Evolutionary conservation across 2,329 filamentous ascomycete genomes (phyloP).

Genomic region (Fusarium protoensiforme): DNA sequence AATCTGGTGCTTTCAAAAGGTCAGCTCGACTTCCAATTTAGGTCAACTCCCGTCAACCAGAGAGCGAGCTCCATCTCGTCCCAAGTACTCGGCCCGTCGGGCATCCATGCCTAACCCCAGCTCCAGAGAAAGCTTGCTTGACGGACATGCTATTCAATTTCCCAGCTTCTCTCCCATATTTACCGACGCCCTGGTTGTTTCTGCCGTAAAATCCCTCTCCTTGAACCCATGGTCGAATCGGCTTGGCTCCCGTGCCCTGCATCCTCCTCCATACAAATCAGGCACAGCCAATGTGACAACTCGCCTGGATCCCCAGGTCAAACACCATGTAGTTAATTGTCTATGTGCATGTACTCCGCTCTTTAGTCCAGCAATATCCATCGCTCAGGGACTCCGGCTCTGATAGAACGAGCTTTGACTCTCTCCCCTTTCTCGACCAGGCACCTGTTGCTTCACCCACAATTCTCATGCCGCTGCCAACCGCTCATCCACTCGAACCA

Average conservation of each 20-base stretch:
- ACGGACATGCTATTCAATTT: neutral
- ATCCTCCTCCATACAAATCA: neutral
- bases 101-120: conserved; percentile 8
- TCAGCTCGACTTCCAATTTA: neutral
- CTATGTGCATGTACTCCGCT: conserved; percentile 64
- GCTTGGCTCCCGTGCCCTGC: neutral
- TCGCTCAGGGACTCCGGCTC: conserved; percentile 68
- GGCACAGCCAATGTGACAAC: neutral
- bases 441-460: conserved; percentile 34
- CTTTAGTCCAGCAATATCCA: conserved; percentile 71
- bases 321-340: neutral
- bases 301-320: neutral
- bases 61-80: neutral
- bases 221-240: neutral
- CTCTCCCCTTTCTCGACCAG: conserved; percentile 5
- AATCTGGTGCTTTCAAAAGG: neutral
- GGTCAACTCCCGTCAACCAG: neutral
- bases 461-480: neutral
- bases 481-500: conserved; percentile 9
- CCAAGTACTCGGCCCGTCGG: conserved; percentile 21
- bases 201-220: neutral
- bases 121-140: neutral
- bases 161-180: neutral
- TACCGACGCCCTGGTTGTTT: conserved; percentile 1
- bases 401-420: conserved; percentile 67